Conservation (phyloP, 768 basidiomycete species). For the Amanita jacksonii region DNA sequence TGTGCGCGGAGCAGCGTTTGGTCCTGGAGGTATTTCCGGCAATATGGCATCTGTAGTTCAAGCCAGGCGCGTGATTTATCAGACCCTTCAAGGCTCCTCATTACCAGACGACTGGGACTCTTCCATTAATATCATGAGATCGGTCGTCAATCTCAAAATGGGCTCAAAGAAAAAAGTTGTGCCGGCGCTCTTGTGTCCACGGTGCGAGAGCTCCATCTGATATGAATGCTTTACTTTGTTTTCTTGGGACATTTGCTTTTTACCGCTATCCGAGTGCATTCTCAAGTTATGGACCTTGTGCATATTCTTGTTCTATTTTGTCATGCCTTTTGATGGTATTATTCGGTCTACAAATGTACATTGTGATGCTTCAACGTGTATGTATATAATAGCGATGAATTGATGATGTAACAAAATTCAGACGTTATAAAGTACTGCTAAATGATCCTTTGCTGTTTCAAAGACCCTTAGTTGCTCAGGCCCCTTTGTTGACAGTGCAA, state of each 20-base stretch:
- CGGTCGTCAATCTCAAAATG: constrained; percentile 16
- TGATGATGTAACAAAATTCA: not conserved
- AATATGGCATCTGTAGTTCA: constrained; percentile 37
- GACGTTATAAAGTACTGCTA: constrained; percentile 24
- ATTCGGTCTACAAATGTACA: constrained; percentile 6
- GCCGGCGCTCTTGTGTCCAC: constrained; percentile 30
- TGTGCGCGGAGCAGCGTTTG: constrained; percentile 31
- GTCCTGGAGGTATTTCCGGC: constrained; percentile 36
- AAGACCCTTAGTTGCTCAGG: constrained; percentile 23
- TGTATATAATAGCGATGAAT: not conserved
- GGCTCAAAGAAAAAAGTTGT: constrained; percentile 12
- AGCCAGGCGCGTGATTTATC: constrained; percentile 40
- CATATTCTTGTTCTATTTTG: too few species aligned
- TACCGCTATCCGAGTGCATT: not conserved
- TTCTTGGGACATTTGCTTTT: too few species aligned
- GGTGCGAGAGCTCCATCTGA: constrained; percentile 35
- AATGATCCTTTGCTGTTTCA: constrained; percentile 24
- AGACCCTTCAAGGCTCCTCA: constrained; percentile 19
- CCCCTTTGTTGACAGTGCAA: constrained; percentile 29
- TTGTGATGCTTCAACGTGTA: not conserved
- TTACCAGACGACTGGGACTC: constrained; percentile 35
- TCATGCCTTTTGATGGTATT: too few species aligned
- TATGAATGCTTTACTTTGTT: not conserved
- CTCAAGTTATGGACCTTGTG: too few species aligned
- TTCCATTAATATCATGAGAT: constrained; percentile 9